Evolutionary conservation across 176 grass and related monocot species (phyloP).

Genomic region (Lolium multiflorum): DNA sequence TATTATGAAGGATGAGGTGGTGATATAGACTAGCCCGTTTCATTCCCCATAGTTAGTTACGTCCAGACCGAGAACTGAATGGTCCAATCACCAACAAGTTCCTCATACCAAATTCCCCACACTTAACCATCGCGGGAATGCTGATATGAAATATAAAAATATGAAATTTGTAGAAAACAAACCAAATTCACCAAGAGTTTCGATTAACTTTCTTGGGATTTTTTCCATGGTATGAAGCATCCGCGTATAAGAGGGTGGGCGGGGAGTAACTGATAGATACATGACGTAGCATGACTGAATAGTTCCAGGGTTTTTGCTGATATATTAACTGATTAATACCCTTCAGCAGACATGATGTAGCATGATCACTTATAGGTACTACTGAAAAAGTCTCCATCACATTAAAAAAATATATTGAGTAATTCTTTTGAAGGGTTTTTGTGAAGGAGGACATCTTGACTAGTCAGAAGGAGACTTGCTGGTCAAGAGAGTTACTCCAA

Average conservation of each 20-base stretch:
- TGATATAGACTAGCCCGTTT: background rate
- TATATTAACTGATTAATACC: no score
- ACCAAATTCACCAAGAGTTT: background rate
- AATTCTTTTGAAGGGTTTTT: background rate
- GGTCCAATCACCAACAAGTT: background rate
- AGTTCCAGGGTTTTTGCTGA: background rate
- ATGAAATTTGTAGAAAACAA: background rate
- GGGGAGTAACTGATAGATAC: no score
- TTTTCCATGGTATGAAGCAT: background rate
- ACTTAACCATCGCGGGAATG: background rate
- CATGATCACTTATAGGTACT: background rate
- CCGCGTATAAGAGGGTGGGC: no score
- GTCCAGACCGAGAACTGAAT: background rate
- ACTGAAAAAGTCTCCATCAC: background rate
- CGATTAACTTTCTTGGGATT: no score
- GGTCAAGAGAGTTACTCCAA: conserved; percentile 21
- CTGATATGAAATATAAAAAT: background rate
- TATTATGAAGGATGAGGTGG: background rate
- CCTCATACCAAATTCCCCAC: background rate
- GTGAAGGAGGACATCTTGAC: background rate
- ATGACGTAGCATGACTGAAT: background rate
- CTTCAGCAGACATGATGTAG: background rate
- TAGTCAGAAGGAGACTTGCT: background rate
- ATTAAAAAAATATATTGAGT: no score
- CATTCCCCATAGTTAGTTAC: background rate